phyloP scores from a whole-genome alignment of 352 stramenopile species.

The Phytophthora europaea region DNA sequence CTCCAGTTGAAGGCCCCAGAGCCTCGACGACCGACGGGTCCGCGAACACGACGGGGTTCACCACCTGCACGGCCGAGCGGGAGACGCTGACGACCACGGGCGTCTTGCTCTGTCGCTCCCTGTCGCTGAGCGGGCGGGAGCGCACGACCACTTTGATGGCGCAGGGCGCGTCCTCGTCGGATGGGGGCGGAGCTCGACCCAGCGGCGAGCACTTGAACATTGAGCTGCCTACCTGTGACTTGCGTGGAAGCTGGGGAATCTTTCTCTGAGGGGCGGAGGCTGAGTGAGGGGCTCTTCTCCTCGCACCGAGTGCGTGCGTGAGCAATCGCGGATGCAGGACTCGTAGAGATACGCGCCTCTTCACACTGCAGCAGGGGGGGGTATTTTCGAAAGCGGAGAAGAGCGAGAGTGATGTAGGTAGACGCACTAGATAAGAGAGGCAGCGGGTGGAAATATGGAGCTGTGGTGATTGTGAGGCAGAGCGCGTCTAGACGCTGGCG shows the following conservation, averaged over 20 bases:
- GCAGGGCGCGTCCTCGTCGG: conserved; percentile 42
- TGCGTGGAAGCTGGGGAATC: conserved; percentile 2
- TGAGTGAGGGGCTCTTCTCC: not conserved
- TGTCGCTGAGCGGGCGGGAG: conserved; percentile 69
- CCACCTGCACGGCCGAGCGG: conserved; percentile 62
- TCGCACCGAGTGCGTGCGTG: not conserved
- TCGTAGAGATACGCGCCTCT: not conserved
- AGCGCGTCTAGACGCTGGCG: not conserved
- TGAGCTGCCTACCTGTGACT: not conserved
- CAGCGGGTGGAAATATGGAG: not conserved
- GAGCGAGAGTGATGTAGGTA: not conserved
- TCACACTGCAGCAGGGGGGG: not conserved
- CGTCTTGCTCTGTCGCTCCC: conserved; percentile 58
- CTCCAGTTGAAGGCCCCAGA: not conserved
- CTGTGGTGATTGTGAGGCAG: not conserved
- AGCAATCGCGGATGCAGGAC: not conserved
- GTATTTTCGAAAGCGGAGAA: not conserved
- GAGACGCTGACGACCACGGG: conserved; percentile 64
- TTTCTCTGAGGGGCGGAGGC: not conserved
- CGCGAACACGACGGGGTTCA: conserved; percentile 70
- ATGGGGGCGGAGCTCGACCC: not conserved
- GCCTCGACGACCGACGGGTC: conserved; percentile 64
- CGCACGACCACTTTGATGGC: conserved; percentile 85
- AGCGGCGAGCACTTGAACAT: conserved; percentile 26
- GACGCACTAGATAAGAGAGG: too few species aligned